These are phyloP conservation scores for Ascochyta fabae DNA, from an alignment of 2,329 filamentous ascomycete species.

Conservation along the genomic window DNA sequence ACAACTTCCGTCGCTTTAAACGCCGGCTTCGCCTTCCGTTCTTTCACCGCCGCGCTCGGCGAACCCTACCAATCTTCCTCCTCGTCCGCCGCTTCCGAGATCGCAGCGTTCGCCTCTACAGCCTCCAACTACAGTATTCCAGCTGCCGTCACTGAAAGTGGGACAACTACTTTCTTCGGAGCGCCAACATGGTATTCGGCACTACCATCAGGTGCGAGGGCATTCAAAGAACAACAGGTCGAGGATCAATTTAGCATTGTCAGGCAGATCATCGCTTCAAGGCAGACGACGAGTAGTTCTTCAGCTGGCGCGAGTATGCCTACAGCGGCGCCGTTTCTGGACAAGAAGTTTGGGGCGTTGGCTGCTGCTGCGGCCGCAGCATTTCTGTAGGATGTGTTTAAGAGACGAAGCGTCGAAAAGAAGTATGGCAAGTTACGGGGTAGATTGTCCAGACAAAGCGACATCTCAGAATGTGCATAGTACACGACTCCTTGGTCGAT, in stretches of 20 bases:
- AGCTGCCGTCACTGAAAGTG: conserved; percentile 31
- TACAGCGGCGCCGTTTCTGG: conserved; percentile 29
- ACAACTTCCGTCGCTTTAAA: conserved; percentile 38
- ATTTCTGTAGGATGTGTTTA: conserved; percentile 27
- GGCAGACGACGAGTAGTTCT: conserved; percentile 25
- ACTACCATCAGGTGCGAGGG: conserved; percentile 33
- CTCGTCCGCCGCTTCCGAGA: conserved; percentile 36
- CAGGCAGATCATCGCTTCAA: conserved; percentile 27
- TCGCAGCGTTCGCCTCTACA: conserved; percentile 31
- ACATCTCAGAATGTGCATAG: background rate
- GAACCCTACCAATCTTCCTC: conserved; percentile 34
- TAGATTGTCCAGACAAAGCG: background rate
- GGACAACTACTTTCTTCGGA: conserved; percentile 30
- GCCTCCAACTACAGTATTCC: conserved; percentile 38
- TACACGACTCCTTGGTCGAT: background rate
- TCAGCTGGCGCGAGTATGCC: conserved; percentile 26
- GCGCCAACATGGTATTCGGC: conserved; percentile 40
- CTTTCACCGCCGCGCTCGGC: conserved; percentile 31
- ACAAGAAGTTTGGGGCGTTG: conserved; percentile 34
- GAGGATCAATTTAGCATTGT: conserved; percentile 40
- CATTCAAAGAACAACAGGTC: conserved; percentile 43
- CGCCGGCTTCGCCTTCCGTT: conserved; percentile 31
- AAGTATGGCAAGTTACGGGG: background rate
- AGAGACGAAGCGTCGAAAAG: background rate
- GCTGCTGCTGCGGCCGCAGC: conserved; percentile 37